phyloP scores from a whole-genome alignment of 2,329 filamentous ascomycete genomes.

The Clonostachys rhizophaga region DNA sequence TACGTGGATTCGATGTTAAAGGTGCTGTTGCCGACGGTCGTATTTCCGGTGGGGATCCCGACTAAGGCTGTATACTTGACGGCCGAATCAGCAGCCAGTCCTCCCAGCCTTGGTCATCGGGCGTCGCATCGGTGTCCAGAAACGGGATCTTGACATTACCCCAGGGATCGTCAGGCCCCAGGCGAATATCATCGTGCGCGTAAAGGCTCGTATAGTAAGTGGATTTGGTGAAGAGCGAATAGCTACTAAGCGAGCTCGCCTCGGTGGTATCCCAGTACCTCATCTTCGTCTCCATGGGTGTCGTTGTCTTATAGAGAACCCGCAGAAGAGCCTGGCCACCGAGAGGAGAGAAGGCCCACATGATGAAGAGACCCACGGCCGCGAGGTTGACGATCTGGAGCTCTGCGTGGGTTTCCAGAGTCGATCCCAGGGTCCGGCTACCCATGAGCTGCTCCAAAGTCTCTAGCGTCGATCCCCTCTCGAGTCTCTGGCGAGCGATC shows the following conservation, averaged over 20 bases:
- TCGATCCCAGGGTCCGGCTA: slow-evolving; percentile 17
- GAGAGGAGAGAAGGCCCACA: slow-evolving; percentile 21
- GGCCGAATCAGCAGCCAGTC: too few relatives aligned
- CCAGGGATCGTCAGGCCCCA: slow-evolving; percentile 14
- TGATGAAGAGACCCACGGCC: slow-evolving; percentile 11
- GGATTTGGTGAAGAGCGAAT: slow-evolving; percentile 1
- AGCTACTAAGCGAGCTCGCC: not conserved
- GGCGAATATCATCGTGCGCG: slow-evolving; percentile 4
- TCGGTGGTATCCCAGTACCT: not conserved
- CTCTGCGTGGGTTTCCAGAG: slow-evolving; percentile 14
- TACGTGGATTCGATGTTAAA: slow-evolving; percentile 3
- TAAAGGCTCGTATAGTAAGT: too few relatives aligned
- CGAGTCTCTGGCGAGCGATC: slow-evolving; percentile 16
- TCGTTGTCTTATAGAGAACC: not conserved
- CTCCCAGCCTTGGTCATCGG: too few relatives aligned
- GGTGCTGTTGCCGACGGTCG: slow-evolving; percentile 2
- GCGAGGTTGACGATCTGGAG: slow-evolving; percentile 16
- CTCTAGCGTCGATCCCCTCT: slow-evolving; percentile 14
- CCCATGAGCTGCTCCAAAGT: slow-evolving; percentile 19
- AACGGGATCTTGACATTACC: slow-evolving; percentile 18
- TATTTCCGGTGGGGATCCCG: not conserved
- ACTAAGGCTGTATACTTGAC: not conserved
- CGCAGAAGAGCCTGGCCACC: slow-evolving; percentile 19
- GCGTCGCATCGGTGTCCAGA: not conserved
- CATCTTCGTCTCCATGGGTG: not conserved